Conservation (phyloP, 2,329 filamentous ascomycete genomes). For the Colletotrichum melonis region DNA sequence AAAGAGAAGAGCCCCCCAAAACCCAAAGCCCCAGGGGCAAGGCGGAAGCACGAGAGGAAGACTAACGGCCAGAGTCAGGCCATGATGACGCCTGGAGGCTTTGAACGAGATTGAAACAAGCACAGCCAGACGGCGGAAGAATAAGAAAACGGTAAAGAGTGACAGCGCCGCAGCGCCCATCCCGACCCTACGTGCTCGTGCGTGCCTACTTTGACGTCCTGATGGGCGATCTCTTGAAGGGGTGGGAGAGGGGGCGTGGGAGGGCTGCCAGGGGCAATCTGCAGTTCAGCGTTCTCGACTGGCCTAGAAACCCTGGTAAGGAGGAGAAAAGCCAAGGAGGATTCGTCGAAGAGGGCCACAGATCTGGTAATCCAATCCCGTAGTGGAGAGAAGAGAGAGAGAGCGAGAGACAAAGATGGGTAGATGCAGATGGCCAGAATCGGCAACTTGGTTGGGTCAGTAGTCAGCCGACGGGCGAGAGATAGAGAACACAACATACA, state of each 20-base stretch:
- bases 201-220: conserved; percentile 1
- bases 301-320: not conserved
- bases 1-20: not conserved
- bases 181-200: not conserved
- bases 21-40: not conserved
- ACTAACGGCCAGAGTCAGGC: conserved; percentile 26
- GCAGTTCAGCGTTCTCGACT: conserved; percentile 13
- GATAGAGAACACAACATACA: not conserved
- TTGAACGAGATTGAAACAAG: conserved; percentile 16
- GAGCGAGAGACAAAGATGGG: not conserved
- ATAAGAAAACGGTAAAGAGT: conserved; percentile 19
- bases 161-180: conserved; percentile 13
- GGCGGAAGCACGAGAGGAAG: not conserved
- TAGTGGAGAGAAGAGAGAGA: not conserved
- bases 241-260: not conserved
- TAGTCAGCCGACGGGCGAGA: not conserved
- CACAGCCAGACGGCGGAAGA: not conserved
- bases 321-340: not conserved
- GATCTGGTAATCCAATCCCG: conserved; percentile 4
- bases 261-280: not conserved
- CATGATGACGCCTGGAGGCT: conserved; percentile 34
- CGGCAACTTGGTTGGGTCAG: not conserved
- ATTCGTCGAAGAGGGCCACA: conserved; percentile 4
- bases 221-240: conserved; percentile 5
- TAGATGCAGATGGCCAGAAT: conserved; percentile 2